Percentiles rank a stretch among this genome's conserved stretches.
These are phyloP conservation scores for Monosporascus sp. DNA, from an alignment of 2,329 filamentous ascomycete genomes.

Conservation along the genomic window DNA sequence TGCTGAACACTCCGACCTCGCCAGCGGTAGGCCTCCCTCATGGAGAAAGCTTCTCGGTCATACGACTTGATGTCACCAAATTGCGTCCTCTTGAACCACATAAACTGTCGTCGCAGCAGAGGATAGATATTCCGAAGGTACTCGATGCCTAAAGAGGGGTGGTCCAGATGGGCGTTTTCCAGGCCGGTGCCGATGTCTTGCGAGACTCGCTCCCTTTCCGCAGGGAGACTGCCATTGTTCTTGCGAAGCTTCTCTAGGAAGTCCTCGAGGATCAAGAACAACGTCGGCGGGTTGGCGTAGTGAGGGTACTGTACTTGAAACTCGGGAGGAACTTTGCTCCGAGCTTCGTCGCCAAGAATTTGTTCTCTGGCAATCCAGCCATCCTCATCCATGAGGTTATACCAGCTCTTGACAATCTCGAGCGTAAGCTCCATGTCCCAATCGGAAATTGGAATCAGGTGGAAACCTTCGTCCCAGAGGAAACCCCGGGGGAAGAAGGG, in stretches of 20 bases:
- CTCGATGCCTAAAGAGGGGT: slow-evolving; percentile 30
- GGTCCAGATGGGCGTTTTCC: slow-evolving; percentile 61
- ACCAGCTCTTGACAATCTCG: slow-evolving; percentile 93
- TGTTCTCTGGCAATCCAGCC: slow-evolving; percentile 97
- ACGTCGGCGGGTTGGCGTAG: slow-evolving; percentile 92
- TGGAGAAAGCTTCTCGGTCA: slow-evolving; percentile 80
- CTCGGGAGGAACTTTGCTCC: slow-evolving; percentile 88
- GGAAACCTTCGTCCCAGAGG: slow-evolving; percentile 97
- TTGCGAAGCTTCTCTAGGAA: slow-evolving; percentile 74
- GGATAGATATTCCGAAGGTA: slow-evolving; percentile 43
- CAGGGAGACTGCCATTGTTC: slow-evolving; percentile 41
- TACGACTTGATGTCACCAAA: slow-evolving; percentile 85
- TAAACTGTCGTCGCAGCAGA: slow-evolving; percentile 79
- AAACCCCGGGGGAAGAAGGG: slow-evolving; percentile 97
- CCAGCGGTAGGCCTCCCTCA: slow-evolving; percentile 94
- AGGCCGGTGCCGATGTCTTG: slow-evolving; percentile 36
- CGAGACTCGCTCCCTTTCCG: slow-evolving; percentile 38
- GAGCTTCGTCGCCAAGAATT: slow-evolving; percentile 84
- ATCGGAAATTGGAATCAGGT: slow-evolving; percentile 83
- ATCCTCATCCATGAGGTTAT: slow-evolving; percentile 90
- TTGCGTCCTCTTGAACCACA: slow-evolving; percentile 94
- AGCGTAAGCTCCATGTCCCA: slow-evolving; percentile 87
- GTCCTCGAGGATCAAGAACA: slow-evolving; percentile 82
- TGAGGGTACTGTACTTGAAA: slow-evolving; percentile 96
- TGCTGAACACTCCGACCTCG: slow-evolving; percentile 82